Base-by-base conservation (phyloP, 768 basidiomycete species). In the Amanita thiersii region DNA sequence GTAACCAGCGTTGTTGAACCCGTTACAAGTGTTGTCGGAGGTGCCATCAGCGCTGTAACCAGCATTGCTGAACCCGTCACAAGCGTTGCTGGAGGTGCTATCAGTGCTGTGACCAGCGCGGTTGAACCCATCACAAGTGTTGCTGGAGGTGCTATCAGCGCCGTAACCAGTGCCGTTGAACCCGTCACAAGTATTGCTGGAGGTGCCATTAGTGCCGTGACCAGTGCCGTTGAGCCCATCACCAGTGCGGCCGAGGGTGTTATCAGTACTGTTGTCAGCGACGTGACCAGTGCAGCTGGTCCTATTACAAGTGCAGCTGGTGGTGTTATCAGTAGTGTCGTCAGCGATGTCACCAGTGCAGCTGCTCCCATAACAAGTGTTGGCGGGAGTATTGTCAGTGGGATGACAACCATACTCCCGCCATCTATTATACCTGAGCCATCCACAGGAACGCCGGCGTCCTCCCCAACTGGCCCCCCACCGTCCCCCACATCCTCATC, bases 361-460 rank as follows among this genome's bases (percentile, higher is more conserved):
- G 40, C 29, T 25, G 39, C 24, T 28, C 45, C 41, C 31, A 30
- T 39, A 10, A n/a, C 42, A 34, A 33, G 34, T 7, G 19, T 14
- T 14, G 2, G 44, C 4, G 24, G 37, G 18, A 9, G 35, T 7
- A 17, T 40, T 17, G 4, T 44, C 15, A 17, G 34, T 20, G 40
- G 40, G 14, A 9, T 48, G 3, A 47, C 46, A 0, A 48, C 41
- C 33, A 24, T 46, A 18, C n/a, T 53, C 2, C 24, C 41, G 9
- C 37, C 48, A 14, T 21, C 39, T 2, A 12, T 33, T 15, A 24
- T n/a, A n/a, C n/a, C n/a, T n/a, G n/a, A n/a, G n/a, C n/a, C n/a
- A n/a, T n/a, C n/a, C n/a, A n/a, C n/a, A 37, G 2, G 10, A 3
- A 21, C 17, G 3, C 10, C 19, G 19, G n/a, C 17, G 15, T 12